Evolutionary conservation across 345 rosid genomes (phyloP).

Genomic region (Eutrema yunnanense): DNA sequence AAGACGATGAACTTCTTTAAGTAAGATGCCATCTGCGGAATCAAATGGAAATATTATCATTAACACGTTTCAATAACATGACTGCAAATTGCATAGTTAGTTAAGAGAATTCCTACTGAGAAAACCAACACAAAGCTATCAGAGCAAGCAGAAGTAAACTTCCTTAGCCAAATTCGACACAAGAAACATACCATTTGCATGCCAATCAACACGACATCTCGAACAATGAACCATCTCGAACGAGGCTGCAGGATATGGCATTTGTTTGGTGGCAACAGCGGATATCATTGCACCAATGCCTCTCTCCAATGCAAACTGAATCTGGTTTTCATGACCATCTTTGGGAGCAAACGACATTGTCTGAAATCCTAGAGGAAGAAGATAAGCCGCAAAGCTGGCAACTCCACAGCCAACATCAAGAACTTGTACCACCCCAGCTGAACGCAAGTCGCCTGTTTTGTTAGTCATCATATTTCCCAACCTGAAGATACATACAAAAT

Average conservation of each 20-base stretch:
- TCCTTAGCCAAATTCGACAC: background rate
- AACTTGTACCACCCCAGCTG: slow-evolving; percentile 83
- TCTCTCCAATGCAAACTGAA: slow-evolving; percentile 94
- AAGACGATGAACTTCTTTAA: slow-evolving; percentile 81
- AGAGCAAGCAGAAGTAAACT: background rate
- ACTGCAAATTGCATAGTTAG: too few species aligned
- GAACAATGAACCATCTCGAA: slow-evolving; percentile 99
- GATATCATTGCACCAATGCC: slow-evolving; percentile 89
- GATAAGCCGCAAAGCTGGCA: slow-evolving; percentile 94
- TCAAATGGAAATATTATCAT: background rate
- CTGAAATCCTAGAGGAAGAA: slow-evolving; percentile 71
- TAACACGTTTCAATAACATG: background rate
- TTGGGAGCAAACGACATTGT: slow-evolving; percentile 97
- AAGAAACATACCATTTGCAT: slow-evolving; percentile 64
- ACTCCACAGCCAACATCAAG: slow-evolving; percentile 98
- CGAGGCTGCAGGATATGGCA: slow-evolving; percentile 82
- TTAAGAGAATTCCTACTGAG: background rate
- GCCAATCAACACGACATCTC: slow-evolving; percentile 96
- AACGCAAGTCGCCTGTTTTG: slow-evolving; percentile 72
- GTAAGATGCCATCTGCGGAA: slow-evolving; percentile 76
- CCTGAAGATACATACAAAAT: slow-evolving; percentile 33
- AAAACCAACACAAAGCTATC: background rate
- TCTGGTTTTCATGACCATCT: slow-evolving; percentile 94
- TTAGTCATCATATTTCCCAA: slow-evolving; percentile 73
- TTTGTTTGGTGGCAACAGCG: slow-evolving; percentile 74